These are phyloP conservation scores for Acrocalymma vagum DNA, from an alignment of 2,329 filamentous ascomycete species.

Conservation along the genomic window DNA sequence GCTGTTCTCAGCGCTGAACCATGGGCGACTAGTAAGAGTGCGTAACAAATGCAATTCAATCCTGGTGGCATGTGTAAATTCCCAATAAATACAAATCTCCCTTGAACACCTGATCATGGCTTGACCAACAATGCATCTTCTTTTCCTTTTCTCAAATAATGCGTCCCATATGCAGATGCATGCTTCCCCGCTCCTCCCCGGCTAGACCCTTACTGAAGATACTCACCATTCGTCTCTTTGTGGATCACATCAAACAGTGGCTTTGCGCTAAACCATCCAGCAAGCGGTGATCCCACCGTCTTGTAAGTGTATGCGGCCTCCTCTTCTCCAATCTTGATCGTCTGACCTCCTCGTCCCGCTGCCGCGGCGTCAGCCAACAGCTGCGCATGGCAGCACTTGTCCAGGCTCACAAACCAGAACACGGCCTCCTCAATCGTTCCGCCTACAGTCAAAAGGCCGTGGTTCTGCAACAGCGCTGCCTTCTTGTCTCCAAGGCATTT, in stretches of 20 bases:
- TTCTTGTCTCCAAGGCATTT: constrained; percentile 58
- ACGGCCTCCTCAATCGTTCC: constrained; percentile 59
- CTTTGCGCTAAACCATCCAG: constrained; percentile 76
- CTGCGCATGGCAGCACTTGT: constrained; percentile 64
- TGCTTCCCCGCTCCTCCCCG: too few species aligned
- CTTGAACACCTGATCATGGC: too few species aligned
- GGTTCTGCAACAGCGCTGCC: constrained; percentile 63
- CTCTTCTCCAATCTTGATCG: constrained; percentile 72
- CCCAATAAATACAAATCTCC: too few species aligned
- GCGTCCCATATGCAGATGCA: too few species aligned
- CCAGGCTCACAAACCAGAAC: constrained; percentile 63
- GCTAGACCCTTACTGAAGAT: constrained; percentile 58
- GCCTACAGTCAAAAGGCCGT: constrained; percentile 61
- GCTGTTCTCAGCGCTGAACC: too few species aligned
- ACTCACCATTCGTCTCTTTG: constrained; percentile 66
- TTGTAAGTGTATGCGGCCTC: constrained; percentile 75
- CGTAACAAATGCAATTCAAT: too few species aligned
- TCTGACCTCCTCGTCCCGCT: constrained; percentile 68
- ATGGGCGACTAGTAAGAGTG: too few species aligned
- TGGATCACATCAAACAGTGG: constrained; percentile 76
- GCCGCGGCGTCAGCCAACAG: constrained; percentile 64
- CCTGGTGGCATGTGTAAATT: too few species aligned
- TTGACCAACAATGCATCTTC: too few species aligned
- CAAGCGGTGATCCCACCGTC: constrained; percentile 66
- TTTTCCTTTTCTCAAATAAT: too few species aligned